Evolutionary conservation across 192 early-diverging fungal species (phyloP), one percentile per base, ranked within the genome.

Genomic region (Backusella macrospora): DNA sequence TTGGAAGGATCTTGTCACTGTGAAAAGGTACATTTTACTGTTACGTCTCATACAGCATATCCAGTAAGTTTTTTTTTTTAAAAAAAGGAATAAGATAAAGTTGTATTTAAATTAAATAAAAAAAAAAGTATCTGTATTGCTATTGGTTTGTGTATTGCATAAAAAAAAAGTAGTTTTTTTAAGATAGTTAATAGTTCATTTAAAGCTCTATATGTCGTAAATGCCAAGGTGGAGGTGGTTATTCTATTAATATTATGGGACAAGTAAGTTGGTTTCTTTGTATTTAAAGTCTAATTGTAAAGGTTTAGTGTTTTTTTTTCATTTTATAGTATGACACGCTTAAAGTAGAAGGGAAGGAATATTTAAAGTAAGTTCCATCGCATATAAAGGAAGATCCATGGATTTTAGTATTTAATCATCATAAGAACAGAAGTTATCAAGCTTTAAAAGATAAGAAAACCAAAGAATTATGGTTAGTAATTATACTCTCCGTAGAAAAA

Each of bases 1-100:
- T 74, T 91, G 29, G 62, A 85, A 66, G 89, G 88, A 10, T 88
- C 88, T 14, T 91, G 89, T 72, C 88, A 91, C 71, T 91, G 89
- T 70, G 88, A 81, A 47, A 84, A 82, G 38, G 79, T 87, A 6
- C 71, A 73, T 38, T 91, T 89, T 65, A 83, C 73, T 70, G 84
- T 87, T 14, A 73, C 71, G 2, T 84, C 81, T 59, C 43, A 81
- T 21, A 84, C 86, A 23, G 84, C 88, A 0, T 84, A 84, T 5
- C 89, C 89, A 4, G 80, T 81, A 77, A 77, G 75, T 67, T 18
- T 3, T 43, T 15, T 1, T 38, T 70, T 55, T 29, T 38, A 49
- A 38, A 44, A 7, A 49, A 34, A 7, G n/a, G 26, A 13, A 34
- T 1, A 4, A 14, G 40, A 37, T 47, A n/a, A 21, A 47, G n/a